Percentiles rank a stretch among this genome's conserved stretches.
These are phyloP conservation scores for Fusarium sterilihyphosum DNA, from an alignment of 2,329 filamentous ascomycete species.

Conservation along the genomic window DNA sequence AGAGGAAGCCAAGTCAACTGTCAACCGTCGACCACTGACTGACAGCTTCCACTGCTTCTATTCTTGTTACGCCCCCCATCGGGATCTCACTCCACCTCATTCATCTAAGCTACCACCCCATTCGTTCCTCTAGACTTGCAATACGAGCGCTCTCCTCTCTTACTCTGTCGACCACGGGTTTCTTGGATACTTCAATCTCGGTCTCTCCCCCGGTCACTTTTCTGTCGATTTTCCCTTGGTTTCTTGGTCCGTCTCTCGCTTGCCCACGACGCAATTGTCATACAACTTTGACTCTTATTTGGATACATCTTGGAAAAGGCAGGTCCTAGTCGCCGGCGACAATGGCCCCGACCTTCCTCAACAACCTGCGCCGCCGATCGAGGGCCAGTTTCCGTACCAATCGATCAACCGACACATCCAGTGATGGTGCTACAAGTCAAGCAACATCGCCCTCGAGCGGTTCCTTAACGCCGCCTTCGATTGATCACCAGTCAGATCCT, in stretches of 20 bases:
- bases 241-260: slow-evolving; percentile 7
- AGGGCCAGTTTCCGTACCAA: slow-evolving; percentile 77
- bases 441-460: slow-evolving; percentile 73
- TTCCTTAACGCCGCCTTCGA: slow-evolving; percentile 79
- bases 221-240: not conserved
- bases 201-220: slow-evolving; percentile 12
- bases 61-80: slow-evolving; percentile 31
- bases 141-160: slow-evolving; percentile 32
- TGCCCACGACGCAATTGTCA: slow-evolving; percentile 5
- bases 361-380: slow-evolving; percentile 78
- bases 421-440: slow-evolving; percentile 66
- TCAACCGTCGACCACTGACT: slow-evolving; percentile 2
- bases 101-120: slow-evolving; percentile 26
- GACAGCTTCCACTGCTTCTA: slow-evolving; percentile 6
- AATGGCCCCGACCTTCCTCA: slow-evolving; percentile 75
- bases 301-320: slow-evolving; percentile 11
- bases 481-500: slow-evolving; percentile 72
- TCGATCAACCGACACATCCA: slow-evolving; percentile 69
- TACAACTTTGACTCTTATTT: slow-evolving; percentile 12
- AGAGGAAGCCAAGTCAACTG: slow-evolving; percentile 1
- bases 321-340: slow-evolving; percentile 37
- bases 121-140: slow-evolving; percentile 24
- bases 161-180: slow-evolving; percentile 3
- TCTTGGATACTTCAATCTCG: slow-evolving; percentile 22
- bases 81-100: slow-evolving; percentile 31